phyloP scores from a whole-genome alignment of 1,284 basidiomycete species.

The Boletus austroedulis region DNA sequence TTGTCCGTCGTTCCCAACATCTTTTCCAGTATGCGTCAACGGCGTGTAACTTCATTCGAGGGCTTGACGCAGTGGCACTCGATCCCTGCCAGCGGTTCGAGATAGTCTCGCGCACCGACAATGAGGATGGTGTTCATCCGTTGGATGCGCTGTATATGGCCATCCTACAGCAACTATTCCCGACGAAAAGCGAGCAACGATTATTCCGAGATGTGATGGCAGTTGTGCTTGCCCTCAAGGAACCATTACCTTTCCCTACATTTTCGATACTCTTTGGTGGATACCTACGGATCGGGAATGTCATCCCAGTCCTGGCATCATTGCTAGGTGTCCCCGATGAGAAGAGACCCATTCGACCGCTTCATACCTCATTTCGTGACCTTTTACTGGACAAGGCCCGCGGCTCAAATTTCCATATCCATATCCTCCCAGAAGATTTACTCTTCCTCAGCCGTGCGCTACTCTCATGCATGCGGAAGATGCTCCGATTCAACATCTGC shows the following conservation, averaged over 20 bases:
- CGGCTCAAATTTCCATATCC: not conserved
- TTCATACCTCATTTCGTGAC: too few relatives aligned
- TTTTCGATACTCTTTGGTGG: not conserved
- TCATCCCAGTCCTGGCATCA: not conserved
- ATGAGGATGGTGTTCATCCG: too few relatives aligned
- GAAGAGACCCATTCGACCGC: too few relatives aligned
- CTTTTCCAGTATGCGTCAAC: not conserved
- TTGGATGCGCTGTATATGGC: too few relatives aligned
- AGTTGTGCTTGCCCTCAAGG: not conserved
- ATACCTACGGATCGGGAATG: not conserved
- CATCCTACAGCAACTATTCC: too few relatives aligned
- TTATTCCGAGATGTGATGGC: not conserved
- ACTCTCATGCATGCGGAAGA: conserved; percentile 1
- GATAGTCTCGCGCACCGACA: too few relatives aligned
- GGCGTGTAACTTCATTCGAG: not conserved
- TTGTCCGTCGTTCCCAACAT: not conserved
- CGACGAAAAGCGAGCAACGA: not conserved
- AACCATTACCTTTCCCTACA: not conserved
- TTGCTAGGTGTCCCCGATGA: too few relatives aligned
- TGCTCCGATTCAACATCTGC: conserved; percentile 12
- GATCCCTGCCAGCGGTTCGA: not conserved
- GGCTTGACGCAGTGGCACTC: not conserved
- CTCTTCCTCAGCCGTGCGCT: not conserved
- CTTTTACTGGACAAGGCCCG: not conserved
- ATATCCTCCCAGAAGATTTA: not conserved